A percentile compares a stretch with the other conserved stretches of the same genome.
phyloP scores from a whole-genome alignment of 371 early-diverging fungal species.

The Lichtheimia hyalospora region DNA sequence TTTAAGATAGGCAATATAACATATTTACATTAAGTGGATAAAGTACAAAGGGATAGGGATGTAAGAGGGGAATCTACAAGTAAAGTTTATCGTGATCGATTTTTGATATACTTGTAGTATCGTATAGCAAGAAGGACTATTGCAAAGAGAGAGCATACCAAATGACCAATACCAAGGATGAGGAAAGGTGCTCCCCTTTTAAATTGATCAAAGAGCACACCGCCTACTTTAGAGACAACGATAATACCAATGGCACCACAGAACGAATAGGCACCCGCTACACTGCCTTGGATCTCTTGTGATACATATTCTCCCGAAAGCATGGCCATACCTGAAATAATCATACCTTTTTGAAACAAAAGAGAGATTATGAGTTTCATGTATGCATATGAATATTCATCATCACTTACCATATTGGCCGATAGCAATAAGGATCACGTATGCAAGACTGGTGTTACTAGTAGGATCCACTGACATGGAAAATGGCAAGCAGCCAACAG shows the following conservation, averaged over 20 bases:
- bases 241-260: slow-evolving; percentile 63
- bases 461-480: slow-evolving; percentile 60
- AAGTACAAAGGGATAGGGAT: no score
- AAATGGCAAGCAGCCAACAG: slow-evolving; percentile 60
- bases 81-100: neutral
- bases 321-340: slow-evolving; percentile 70
- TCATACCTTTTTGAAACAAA: slow-evolving; percentile 45
- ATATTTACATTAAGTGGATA: no score
- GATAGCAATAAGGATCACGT: slow-evolving; percentile 62
- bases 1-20: no score
- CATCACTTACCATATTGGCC: slow-evolving; percentile 63
- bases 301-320: slow-evolving; percentile 57
- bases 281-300: slow-evolving; percentile 56
- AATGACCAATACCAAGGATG: slow-evolving; percentile 55
- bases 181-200: slow-evolving; percentile 63
- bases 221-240: slow-evolving; percentile 54
- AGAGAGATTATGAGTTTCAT: no score
- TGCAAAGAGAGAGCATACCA: slow-evolving; percentile 20
- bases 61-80: no score
- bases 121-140: neutral
- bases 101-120: neutral
- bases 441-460: slow-evolving; percentile 43
- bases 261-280: slow-evolving; percentile 70
- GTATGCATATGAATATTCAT: neutral
- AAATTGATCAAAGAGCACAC: slow-evolving; percentile 64